phyloP scores from a whole-genome alignment of 768 basidiomycete species.

The Cyclocybe aegerita region DNA sequence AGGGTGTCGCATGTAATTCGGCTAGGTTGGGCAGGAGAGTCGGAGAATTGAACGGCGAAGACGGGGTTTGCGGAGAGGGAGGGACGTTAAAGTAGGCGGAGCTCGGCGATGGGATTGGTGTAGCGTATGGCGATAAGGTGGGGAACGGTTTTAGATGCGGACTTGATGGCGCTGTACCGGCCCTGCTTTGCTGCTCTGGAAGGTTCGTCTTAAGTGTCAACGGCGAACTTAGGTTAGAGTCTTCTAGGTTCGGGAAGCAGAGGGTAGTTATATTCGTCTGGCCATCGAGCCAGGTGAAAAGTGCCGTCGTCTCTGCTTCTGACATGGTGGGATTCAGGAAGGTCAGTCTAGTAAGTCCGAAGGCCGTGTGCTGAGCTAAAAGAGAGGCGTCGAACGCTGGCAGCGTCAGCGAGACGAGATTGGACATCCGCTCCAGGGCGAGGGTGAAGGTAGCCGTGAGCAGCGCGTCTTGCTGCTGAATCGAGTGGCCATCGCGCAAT shows the following conservation, averaged over 20 bases:
- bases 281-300: slow-evolving; percentile 43
- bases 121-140: slow-evolving; percentile 8
- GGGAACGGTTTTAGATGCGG: slow-evolving; percentile 11
- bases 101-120: slow-evolving; percentile 18
- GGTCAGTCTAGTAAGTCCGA: slow-evolving; percentile 38
- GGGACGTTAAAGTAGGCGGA: slow-evolving; percentile 11
- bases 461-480: slow-evolving; percentile 25
- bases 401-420: slow-evolving; percentile 36
- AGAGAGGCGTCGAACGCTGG: slow-evolving; percentile 43
- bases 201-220: slow-evolving; percentile 3
- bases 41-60: slow-evolving; percentile 24
- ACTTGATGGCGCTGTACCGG: slow-evolving; percentile 7
- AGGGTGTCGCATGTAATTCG: slow-evolving; percentile 36
- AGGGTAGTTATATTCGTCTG: slow-evolving; percentile 40
- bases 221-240: slow-evolving; percentile 11
- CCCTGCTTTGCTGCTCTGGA: slow-evolving; percentile 5
- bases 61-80: slow-evolving; percentile 10
- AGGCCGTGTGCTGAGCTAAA: slow-evolving; percentile 41
- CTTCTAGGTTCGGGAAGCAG: slow-evolving; percentile 38
- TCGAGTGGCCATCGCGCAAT: slow-evolving; percentile 4
- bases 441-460: slow-evolving; percentile 42
- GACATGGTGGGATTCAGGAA: slow-evolving; percentile 33
- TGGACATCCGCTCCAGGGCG: slow-evolving; percentile 47
- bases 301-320: slow-evolving; percentile 27
- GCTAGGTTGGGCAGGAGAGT: slow-evolving; percentile 41